phyloP scores from a whole-genome alignment of 768 basidiomycete genomes.

The Leccinellum luteum region DNA sequence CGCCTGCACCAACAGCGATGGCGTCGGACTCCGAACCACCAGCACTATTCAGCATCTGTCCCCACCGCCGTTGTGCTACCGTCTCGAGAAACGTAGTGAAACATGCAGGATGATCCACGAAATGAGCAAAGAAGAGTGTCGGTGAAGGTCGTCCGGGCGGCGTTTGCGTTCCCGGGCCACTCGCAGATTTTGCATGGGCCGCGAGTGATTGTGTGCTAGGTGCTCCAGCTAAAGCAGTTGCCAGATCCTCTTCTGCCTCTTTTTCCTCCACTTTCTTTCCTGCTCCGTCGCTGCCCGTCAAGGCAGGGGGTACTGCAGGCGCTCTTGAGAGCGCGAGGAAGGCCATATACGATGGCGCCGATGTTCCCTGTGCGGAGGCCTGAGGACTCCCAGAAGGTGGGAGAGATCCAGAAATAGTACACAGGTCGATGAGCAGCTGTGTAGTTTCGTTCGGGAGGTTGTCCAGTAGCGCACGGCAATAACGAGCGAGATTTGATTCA shows the following conservation, averaged over 20 bases:
- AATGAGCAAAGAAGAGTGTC: constrained; percentile 87
- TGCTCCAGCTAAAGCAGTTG: constrained; percentile 24
- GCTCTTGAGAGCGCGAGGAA: constrained; percentile 73
- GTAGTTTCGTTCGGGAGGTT: constrained; percentile 88
- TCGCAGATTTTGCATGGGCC: constrained; percentile 6
- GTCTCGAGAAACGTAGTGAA: constrained; percentile 89
- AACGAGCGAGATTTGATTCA: constrained; percentile 80
- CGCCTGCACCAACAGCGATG: constrained; percentile 14
- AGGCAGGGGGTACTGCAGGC: constrained; percentile 40
- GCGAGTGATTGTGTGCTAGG: constrained; percentile 18
- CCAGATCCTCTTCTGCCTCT: constrained; percentile 18
- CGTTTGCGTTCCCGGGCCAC: constrained; percentile 20
- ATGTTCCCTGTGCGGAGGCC: constrained; percentile 24
- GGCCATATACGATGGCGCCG: constrained; percentile 67
- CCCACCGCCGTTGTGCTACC: constrained; percentile 78
- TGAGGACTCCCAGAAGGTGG: constrained; percentile 28
- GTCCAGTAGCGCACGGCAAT: constrained; percentile 83
- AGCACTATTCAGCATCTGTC: constrained; percentile 56
- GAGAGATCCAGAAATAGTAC: constrained; percentile 61
- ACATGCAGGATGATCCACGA: constrained; percentile 81
- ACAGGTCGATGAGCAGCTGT: constrained; percentile 86
- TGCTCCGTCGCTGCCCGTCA: constrained; percentile 31
- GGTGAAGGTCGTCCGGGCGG: constrained; percentile 69
- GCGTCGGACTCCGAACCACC: constrained; percentile 9
- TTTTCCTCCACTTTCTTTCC: constrained; percentile 19